Percentiles rank a stretch among this genome's conserved stretches.
These are phyloP conservation scores for Ceratobasidium sp. DNA, from an alignment of 1,284 basidiomycete genomes.

Conservation along the genomic window DNA sequence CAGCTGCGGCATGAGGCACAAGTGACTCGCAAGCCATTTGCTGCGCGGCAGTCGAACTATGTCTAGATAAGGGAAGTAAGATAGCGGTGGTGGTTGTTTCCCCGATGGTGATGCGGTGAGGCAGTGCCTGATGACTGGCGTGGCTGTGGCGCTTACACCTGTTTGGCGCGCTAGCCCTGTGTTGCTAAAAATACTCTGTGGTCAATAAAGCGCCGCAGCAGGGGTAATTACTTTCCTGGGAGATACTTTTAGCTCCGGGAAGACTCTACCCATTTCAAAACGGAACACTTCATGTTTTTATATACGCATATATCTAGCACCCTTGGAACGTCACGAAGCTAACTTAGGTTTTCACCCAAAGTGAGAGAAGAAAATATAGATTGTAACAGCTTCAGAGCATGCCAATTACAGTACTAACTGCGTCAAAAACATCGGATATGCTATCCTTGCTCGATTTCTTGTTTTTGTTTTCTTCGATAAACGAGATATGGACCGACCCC, in stretches of 20 bases:
- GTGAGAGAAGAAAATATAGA: too few species aligned
- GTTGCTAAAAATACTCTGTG: too few species aligned
- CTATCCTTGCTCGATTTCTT: not conserved
- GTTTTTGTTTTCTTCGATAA: slow-evolving; percentile 9
- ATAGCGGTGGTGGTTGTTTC: not conserved
- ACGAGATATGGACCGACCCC: slow-evolving; percentile 9
- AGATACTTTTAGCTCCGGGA: too few species aligned
- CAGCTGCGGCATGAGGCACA: slow-evolving; percentile 12
- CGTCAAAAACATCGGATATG: not conserved
- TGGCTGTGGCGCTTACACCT: not conserved
- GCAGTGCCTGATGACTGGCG: not conserved
- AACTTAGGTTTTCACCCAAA: too few species aligned
- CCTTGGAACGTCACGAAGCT: too few species aligned
- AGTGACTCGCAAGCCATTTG: not conserved
- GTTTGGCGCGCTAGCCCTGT: too few species aligned
- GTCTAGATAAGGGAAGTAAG: not conserved
- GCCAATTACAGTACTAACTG: not conserved
- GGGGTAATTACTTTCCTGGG: too few species aligned
- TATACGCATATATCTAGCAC: too few species aligned
- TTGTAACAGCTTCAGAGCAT: not conserved
- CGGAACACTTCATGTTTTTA: too few species aligned
- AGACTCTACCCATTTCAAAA: too few species aligned
- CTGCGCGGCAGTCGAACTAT: not conserved
- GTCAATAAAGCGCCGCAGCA: too few species aligned
- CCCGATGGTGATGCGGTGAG: not conserved